A percentile compares a stretch with the other conserved stretches of the same genome.
Evolutionary conservation across 2,329 filamentous ascomycete species (phyloP).

Genomic region (Karstenula rhodostoma): DNA sequence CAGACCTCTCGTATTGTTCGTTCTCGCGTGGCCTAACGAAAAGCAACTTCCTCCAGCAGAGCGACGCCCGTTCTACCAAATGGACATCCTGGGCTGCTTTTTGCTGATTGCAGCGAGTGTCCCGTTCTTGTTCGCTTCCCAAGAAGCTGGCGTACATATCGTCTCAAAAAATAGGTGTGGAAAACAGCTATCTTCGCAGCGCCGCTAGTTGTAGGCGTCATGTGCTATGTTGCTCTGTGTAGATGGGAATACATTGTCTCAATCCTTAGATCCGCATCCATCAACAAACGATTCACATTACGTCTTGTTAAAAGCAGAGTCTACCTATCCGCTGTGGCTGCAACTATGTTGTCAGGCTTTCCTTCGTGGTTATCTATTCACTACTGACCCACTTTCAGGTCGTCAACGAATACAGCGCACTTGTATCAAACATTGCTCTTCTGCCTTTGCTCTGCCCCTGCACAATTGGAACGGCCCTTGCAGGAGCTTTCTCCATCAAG

Average conservation of each 20-base stretch:
- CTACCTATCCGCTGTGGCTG: conserved; percentile 14
- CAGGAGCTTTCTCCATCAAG: conserved; percentile 17
- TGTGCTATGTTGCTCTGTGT: conserved; percentile 16
- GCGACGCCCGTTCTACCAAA: conserved; percentile 14
- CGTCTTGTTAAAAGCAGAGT: conserved; percentile 16
- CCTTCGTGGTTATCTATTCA: conserved; percentile 19
- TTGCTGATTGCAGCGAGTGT: conserved; percentile 61
- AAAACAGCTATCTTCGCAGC: conserved; percentile 14
- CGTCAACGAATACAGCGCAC: conserved; percentile 15
- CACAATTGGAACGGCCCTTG: conserved; percentile 17
- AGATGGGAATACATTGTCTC: conserved; percentile 18
- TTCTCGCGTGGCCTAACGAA: conserved; percentile 15
- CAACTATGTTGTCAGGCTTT: conserved; percentile 18
- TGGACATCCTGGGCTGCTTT: conserved; percentile 60
- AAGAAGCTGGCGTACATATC: conserved; percentile 55
- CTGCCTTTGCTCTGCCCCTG: conserved; percentile 19
- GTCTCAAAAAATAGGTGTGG: conserved; percentile 15
- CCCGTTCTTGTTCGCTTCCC: conserved; percentile 66
- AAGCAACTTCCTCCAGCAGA: conserved; percentile 7
- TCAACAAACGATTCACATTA: conserved; percentile 16
- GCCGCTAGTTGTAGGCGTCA: conserved; percentile 11
- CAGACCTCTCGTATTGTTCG: conserved; percentile 37
- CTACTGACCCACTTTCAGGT: conserved; percentile 20
- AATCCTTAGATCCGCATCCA: conserved; percentile 11
- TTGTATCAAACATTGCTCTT: conserved; percentile 17